Conservation (phyloP, 306 rosid species). For the Vigna hirtella region DNA sequence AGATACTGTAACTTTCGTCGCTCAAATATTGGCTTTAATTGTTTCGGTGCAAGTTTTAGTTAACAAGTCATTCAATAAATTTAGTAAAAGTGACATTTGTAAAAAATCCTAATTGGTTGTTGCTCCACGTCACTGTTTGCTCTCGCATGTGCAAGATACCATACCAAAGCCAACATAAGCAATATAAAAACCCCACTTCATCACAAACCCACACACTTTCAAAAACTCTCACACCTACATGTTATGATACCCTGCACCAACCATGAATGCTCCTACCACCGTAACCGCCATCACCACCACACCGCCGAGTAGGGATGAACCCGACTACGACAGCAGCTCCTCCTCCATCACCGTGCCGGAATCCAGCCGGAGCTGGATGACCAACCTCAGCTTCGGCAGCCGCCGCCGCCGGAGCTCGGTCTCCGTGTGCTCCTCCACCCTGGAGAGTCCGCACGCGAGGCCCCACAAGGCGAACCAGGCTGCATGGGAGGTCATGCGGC, state of each 20-base stretch:
- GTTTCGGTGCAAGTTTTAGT: neutral
- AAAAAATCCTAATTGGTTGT: constrained; percentile 42
- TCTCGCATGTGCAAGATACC: constrained; percentile 46
- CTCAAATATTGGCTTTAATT: constrained; percentile 31
- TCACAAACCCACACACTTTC: constrained; percentile 34
- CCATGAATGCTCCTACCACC: constrained; percentile 55
- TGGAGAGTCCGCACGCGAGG: constrained; percentile 46
- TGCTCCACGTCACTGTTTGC: constrained; percentile 35
- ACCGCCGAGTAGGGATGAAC: constrained; percentile 56
- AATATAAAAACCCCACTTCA: constrained; percentile 17
- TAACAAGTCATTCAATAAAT: neutral
- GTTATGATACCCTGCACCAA: constrained; percentile 43
- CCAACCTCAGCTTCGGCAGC: constrained; percentile 87
- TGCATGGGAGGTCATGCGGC: constrained; percentile 87
- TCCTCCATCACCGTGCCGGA: constrained; percentile 85
- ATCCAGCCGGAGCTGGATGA: constrained; percentile 86
- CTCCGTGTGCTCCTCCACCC: constrained; percentile 57
- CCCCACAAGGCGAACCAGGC: constrained; percentile 93
- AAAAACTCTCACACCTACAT: constrained; percentile 39
- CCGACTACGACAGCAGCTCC: constrained; percentile 82
- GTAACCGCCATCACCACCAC: constrained; percentile 51
- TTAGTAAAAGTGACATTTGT: constrained; percentile 48
- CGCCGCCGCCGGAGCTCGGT: constrained; percentile 72
- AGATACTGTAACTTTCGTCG: constrained; percentile 23
- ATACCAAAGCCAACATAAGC: constrained; percentile 28